phyloP scores from a whole-genome alignment of 176 grass and related monocot genomes.

The Oryza nivara region DNA sequence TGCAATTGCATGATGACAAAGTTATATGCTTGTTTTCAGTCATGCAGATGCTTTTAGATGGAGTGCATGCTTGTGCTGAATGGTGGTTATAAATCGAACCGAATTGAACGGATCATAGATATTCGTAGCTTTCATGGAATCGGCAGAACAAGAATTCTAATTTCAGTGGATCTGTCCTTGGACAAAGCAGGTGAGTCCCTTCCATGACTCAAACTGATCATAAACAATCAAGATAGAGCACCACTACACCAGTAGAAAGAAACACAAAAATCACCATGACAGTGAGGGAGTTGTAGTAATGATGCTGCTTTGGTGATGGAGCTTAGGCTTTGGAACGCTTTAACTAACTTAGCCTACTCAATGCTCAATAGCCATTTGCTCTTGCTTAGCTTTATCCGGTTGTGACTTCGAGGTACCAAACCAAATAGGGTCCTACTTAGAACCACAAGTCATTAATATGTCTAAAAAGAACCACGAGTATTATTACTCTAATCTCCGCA shows the following conservation, averaged over 20 bases:
- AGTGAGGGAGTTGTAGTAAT: conserved; percentile 44
- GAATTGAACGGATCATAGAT: conserved; percentile 14
- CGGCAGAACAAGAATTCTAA: not conserved
- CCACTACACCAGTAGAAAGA: conserved; percentile 33
- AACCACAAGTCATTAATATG: conserved; percentile 47
- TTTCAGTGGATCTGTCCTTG: conserved; percentile 14
- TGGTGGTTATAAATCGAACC: conserved; percentile 5
- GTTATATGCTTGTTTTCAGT: not conserved
- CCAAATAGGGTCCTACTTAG: conserved; percentile 29
- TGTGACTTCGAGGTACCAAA: conserved; percentile 58
- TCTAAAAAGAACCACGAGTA: conserved; percentile 27
- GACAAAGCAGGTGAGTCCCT: conserved; percentile 32
- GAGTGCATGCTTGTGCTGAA: not conserved
- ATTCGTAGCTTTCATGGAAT: conserved; percentile 30
- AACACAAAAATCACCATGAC: conserved; percentile 38
- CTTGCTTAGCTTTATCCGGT: conserved; percentile 33
- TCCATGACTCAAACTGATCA: conserved; percentile 26
- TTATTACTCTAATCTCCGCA: conserved; percentile 33
- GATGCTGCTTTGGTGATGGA: conserved; percentile 42
- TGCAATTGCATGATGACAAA: not conserved
- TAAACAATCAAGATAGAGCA: not conserved
- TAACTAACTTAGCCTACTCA: conserved; percentile 48
- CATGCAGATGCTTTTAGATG: not conserved
- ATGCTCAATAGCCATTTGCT: conserved; percentile 28
- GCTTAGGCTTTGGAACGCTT: conserved; percentile 43